Base-by-base conservation (phyloP, 1,284 basidiomycete species). In the Termitomyces sp. region DNA sequence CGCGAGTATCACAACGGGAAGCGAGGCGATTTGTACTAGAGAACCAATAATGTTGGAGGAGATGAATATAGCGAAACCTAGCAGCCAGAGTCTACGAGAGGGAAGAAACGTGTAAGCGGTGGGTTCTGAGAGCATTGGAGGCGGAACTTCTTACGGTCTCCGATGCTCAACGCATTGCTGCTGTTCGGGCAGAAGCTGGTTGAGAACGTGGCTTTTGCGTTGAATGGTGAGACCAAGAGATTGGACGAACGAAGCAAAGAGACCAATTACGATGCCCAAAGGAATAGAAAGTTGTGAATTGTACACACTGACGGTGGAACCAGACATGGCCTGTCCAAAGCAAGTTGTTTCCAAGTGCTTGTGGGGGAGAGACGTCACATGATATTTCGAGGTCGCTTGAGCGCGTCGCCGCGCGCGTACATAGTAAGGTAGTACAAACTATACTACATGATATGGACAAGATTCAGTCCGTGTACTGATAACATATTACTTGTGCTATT, bases 211-310 rank as follows among this genome's bases (percentile, higher is more conserved):
- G 62, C 91, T 94, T 75, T 96, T 95, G 58, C 95, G 84, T 68
- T 97, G 94, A 56, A 98, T 87, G 26, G 95, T 97, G 35, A 98
- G 79, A 14, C 94, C 92, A 1, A 97, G 77, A 24, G 89, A 92
- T 70, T 97, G 94, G 21, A 97, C 77, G 66, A 92, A 94, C 26
- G 90, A 93, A 21, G 93, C 91, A 13, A 93, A 66, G 28, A 98
- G 80, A 30, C 94, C 94, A 55, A 96, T 70, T 54, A 71, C 56
- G 41, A 79, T 78, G 37, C 74, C 75, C 40, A 75, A 63, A 49
- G 73, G 68, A 60, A 77, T 77, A 45, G 74, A 75, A 46, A 77
- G 64, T 48, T 65, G 63, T 33, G 63, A 60, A 39, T 48, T 47
- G 49, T 56, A 44, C 46, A 56, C 21, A 48, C n/a, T n/a, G n/a